phyloP scores from a whole-genome alignment of 352 stramenopile species.

The Aphanomyces astaci region DNA sequence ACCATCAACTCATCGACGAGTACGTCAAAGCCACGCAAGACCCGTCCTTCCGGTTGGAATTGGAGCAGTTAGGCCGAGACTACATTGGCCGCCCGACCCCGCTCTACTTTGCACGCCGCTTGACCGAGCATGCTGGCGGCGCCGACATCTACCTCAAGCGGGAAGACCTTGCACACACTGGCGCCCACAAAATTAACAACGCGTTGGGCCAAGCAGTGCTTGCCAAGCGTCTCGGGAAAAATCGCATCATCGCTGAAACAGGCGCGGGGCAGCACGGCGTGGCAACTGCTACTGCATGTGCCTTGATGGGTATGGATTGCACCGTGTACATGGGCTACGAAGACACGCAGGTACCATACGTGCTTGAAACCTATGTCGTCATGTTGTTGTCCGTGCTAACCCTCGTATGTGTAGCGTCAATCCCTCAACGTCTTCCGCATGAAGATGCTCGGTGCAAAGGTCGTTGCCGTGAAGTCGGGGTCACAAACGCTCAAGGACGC shows the following conservation, averaged over 20 bases:
- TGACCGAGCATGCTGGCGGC: slow-evolving; percentile 88
- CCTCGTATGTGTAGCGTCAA: slow-evolving; percentile 87
- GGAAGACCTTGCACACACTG: slow-evolving; percentile 97
- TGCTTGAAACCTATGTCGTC: background rate
- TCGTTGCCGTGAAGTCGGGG: slow-evolving; percentile 94
- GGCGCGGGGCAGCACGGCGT: slow-evolving; percentile 97
- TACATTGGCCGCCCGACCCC: slow-evolving; percentile 91
- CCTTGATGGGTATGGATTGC: slow-evolving; percentile 93
- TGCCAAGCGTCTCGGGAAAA: slow-evolving; percentile 94
- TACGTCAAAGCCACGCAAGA: slow-evolving; percentile 94
- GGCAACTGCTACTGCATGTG: slow-evolving; percentile 94
- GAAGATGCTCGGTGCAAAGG: slow-evolving; percentile 98
- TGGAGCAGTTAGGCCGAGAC: slow-evolving; percentile 93
- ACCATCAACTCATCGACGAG: slow-evolving; percentile 90
- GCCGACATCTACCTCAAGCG: slow-evolving; percentile 98
- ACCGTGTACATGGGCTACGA: slow-evolving; percentile 99
- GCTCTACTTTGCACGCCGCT: slow-evolving; percentile 93
- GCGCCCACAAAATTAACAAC: slow-evolving; percentile 99
- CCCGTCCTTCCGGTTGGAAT: slow-evolving; percentile 90
- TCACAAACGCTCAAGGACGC: slow-evolving; percentile 97
- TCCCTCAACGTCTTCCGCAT: slow-evolving; percentile 98
- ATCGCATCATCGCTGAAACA: slow-evolving; percentile 97
- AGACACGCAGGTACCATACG: slow-evolving; percentile 68
- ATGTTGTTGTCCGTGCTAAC: background rate
- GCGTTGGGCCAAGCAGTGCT: slow-evolving; percentile 94